Percentiles rank a stretch among this genome's conserved stretches.
Conservation (phyloP, 1,139 yeast species). For the Taphrina communis region DNA sequence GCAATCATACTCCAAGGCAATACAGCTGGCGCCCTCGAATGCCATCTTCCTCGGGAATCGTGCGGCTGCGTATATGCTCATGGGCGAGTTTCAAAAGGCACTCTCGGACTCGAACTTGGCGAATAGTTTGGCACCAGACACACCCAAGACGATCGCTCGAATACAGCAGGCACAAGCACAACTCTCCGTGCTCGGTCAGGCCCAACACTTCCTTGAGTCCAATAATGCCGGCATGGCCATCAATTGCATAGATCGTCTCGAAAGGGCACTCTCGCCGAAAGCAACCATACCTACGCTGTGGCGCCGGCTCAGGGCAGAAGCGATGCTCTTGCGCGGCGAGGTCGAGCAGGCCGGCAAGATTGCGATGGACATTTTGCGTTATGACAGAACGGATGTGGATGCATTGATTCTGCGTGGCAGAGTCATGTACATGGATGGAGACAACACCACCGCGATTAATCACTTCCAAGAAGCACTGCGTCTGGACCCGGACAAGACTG, state of each 20-base stretch:
- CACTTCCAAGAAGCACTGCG: conserved; percentile 56
- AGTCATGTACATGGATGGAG: conserved; percentile 54
- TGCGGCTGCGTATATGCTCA: conserved; percentile 74
- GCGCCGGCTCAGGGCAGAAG: conserved; percentile 52
- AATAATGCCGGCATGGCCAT: conserved; percentile 49
- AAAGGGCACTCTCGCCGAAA: conserved; percentile 51
- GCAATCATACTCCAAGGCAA: conserved; percentile 52
- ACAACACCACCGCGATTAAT: conserved; percentile 52
- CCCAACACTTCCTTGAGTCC: conserved; percentile 48
- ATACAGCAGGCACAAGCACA: conserved; percentile 52
- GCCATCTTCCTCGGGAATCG: conserved; percentile 71
- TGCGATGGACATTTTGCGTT: conserved; percentile 52
- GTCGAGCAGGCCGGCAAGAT: conserved; percentile 53
- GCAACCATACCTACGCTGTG: conserved; percentile 52
- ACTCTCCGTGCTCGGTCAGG: conserved; percentile 47
- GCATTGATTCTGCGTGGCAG: conserved; percentile 54
- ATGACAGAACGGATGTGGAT: conserved; percentile 52
- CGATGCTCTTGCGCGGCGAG: conserved; percentile 50
- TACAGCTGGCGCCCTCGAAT: conserved; percentile 52
- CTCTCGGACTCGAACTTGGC: conserved; percentile 57
- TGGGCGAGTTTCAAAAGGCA: conserved; percentile 64
- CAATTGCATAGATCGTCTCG: conserved; percentile 54
- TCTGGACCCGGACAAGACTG: conserved; percentile 54
- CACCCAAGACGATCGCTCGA: conserved; percentile 52
- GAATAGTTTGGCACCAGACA: conserved; percentile 51